Conservation (phyloP, 1,139 yeast genomes). For the Kurtzmaniella quercitrusa region DNA sequence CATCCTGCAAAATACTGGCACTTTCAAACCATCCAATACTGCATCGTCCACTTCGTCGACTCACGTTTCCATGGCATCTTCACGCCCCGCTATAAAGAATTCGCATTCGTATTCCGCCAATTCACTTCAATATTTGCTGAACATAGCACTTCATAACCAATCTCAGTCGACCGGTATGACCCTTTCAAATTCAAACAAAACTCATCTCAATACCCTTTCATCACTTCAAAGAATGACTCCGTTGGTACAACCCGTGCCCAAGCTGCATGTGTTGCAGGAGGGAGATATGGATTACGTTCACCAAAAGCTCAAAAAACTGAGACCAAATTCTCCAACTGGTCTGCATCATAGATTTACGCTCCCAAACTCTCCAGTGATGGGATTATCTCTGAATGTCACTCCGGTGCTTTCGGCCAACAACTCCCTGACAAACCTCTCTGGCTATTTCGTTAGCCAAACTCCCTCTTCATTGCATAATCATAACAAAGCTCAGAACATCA, state of each 20-base stretch:
- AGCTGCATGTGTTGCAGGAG: slow-evolving; percentile 31
- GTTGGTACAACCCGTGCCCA: slow-evolving; percentile 25
- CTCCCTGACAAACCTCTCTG: slow-evolving; percentile 42
- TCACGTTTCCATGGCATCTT: not conserved
- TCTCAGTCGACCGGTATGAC: slow-evolving; percentile 12
- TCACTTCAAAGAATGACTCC: slow-evolving; percentile 57
- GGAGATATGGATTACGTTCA: slow-evolving; percentile 45
- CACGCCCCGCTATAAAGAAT: slow-evolving; percentile 2
- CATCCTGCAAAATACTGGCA: not conserved
- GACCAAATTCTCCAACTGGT: slow-evolving; percentile 51
- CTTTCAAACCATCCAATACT: not conserved
- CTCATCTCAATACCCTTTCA: slow-evolving; percentile 38
- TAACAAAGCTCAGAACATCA: slow-evolving; percentile 1
- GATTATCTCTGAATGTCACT: slow-evolving; percentile 38
- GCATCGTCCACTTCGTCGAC: not conserved
- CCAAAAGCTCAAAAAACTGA: slow-evolving; percentile 58
- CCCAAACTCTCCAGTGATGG: slow-evolving; percentile 58
- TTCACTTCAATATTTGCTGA: slow-evolving; percentile 27
- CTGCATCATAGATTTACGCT: slow-evolving; percentile 40
- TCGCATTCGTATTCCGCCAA: slow-evolving; percentile 10
- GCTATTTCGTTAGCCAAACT: slow-evolving; percentile 17
- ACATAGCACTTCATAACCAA: slow-evolving; percentile 17
- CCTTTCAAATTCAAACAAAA: slow-evolving; percentile 12
- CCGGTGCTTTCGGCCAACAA: slow-evolving; percentile 43
- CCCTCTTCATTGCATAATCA: slow-evolving; percentile 4